Evolutionary conservation across 192 early-diverging fungal species (phyloP).

Genomic region (Mortierella hygrophila): DNA sequence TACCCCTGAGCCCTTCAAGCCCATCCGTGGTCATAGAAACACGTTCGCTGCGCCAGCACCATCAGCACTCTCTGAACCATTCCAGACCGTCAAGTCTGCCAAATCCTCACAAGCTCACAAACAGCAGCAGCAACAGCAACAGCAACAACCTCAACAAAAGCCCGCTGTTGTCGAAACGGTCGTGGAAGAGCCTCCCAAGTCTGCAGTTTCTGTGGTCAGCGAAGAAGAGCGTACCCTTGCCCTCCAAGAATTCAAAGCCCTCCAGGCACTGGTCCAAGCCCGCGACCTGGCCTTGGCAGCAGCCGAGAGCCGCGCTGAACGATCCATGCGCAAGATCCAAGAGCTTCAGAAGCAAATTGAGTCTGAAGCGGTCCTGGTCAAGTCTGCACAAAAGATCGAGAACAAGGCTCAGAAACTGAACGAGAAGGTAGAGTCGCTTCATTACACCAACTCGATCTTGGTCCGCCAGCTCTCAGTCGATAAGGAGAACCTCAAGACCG

Average conservation of each 20-base stretch:
- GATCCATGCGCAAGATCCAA: conserved; percentile 9
- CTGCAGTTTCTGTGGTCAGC: neutral
- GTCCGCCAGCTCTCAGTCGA: conserved; percentile 45
- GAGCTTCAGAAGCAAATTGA: conserved; percentile 23
- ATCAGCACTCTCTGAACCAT: neutral
- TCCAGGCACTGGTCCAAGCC: conserved; percentile 8
- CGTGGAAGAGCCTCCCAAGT: neutral
- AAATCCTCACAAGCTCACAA: neutral
- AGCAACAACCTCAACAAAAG: neutral
- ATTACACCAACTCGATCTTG: conserved; percentile 53
- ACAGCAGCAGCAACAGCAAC: no score
- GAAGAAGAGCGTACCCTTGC: neutral
- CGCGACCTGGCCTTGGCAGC: conserved; percentile 11
- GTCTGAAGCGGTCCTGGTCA: conserved; percentile 13
- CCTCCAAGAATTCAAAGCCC: conserved; percentile 13
- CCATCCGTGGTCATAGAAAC: neutral
- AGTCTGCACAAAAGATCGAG: conserved; percentile 30
- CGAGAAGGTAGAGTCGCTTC: conserved; percentile 54
- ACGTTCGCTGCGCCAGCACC: neutral
- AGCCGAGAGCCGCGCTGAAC: neutral
- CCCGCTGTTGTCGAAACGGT: neutral
- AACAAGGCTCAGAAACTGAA: conserved; percentile 6
- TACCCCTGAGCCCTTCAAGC: neutral
- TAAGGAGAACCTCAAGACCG: conserved; percentile 43
- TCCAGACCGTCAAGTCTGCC: neutral